Evolutionary conservation across 345 rosid species (phyloP).

Genomic region (Garcia nutans): DNA sequence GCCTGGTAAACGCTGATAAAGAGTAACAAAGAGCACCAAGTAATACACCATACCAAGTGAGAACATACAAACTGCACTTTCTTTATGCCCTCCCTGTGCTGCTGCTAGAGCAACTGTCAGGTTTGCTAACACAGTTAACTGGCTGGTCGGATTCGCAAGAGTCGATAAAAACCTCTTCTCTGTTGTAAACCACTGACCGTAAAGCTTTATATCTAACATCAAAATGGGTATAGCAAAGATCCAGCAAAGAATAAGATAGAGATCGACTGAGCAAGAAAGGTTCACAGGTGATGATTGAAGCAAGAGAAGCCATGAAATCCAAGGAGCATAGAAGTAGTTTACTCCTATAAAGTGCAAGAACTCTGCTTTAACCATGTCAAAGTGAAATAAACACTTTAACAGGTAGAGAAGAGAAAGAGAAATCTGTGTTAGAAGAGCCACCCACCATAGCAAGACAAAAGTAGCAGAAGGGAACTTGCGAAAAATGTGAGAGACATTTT

Average conservation of each 20-base stretch:
- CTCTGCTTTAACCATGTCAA: conserved; percentile 43
- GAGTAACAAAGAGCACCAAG: conserved; percentile 66
- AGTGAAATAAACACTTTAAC: conserved; percentile 35
- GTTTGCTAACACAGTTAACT: conserved; percentile 62
- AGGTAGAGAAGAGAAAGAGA: conserved; percentile 30
- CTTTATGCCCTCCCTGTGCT: conserved; percentile 57
- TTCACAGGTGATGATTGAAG: conserved; percentile 56
- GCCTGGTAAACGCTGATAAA: conserved; percentile 59
- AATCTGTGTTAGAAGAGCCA: conserved; percentile 24
- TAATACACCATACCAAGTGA: conserved; percentile 66
- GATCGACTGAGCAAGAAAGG: conserved; percentile 9
- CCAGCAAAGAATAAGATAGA: conserved; percentile 36
- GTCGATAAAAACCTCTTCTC: conserved; percentile 53
- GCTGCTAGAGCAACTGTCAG: conserved; percentile 55
- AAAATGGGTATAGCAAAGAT: conserved; percentile 45
- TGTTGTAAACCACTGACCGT: conserved; percentile 80
- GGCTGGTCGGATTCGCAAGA: conserved; percentile 65
- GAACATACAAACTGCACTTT: conserved; percentile 58
- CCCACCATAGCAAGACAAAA: conserved; percentile 37
- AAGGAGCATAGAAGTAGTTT: conserved; percentile 66
- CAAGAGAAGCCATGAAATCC: conserved; percentile 62
- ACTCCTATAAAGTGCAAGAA: conserved; percentile 54
- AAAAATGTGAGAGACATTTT: conserved; percentile 9
- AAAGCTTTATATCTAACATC: conserved; percentile 58
- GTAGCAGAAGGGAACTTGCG: conserved; percentile 18